Evolutionary conservation across 345 rosid species (phyloP).

Genomic region (Dipteronia sinensis): DNA sequence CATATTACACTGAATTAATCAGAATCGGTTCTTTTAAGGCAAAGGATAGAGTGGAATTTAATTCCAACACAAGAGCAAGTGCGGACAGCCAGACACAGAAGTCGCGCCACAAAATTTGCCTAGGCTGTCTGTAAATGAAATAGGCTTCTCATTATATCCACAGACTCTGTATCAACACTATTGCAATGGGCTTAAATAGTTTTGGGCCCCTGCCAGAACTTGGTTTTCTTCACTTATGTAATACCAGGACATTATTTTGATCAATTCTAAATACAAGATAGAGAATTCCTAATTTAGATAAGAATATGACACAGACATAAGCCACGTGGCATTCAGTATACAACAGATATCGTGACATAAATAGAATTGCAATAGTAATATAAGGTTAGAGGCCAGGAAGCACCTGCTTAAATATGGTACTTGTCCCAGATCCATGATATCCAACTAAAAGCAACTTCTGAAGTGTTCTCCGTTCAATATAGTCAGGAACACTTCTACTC

Average conservation of each 20-base stretch:
- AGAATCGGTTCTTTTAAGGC: conserved; percentile 1
- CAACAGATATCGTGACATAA: neutral
- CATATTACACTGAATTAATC: neutral
- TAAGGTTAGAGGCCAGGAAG: conserved; percentile 2
- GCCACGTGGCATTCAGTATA: neutral
- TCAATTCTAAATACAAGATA: neutral
- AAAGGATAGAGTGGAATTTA: neutral
- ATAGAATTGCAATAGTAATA: neutral
- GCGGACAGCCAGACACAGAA: neutral
- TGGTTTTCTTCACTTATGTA: neutral
- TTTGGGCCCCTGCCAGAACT: neutral
- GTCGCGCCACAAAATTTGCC: neutral
- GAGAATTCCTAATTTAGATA: neutral
- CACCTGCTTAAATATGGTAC: conserved; percentile 98
- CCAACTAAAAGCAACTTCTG: conserved; percentile 93
- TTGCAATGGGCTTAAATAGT: neutral
- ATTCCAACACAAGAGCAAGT: neutral
- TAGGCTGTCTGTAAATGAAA: neutral
- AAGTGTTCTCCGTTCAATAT: conserved; percentile 67
- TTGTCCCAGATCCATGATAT: conserved; percentile 84
- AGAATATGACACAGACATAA: neutral
- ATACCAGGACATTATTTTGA: neutral
- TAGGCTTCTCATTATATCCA: neutral
- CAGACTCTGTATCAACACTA: neutral
- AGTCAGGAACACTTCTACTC: conserved; percentile 74